Evolutionary conservation across 78 protist species (phyloP).

Genomic region (Dictyostelium intermedium): DNA sequence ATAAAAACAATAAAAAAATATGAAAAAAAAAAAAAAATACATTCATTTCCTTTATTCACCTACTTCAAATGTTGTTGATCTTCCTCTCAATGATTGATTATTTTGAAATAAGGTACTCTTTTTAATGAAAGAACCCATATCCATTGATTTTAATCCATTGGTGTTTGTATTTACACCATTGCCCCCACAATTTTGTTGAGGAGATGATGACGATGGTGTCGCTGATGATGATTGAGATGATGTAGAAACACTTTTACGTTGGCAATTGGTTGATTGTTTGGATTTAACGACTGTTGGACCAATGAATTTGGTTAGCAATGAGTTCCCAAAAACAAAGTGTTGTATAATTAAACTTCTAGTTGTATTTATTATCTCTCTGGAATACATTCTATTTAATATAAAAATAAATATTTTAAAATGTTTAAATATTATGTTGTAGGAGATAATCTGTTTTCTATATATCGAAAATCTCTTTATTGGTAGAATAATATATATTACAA

Average conservation of each 20-base stretch:
- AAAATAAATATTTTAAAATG: background rate
- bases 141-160: background rate
- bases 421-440: too few relatives aligned
- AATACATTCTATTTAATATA: slow-evolving; percentile 1
- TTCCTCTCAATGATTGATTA: slow-evolving; percentile 48
- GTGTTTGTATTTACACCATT: background rate
- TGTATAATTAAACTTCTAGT: slow-evolving; percentile 64
- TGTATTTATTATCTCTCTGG: slow-evolving; percentile 51
- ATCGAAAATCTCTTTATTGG: too few relatives aligned
- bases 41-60: background rate
- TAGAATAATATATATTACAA: too few relatives aligned
- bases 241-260: background rate
- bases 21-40: background rate
- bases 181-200: background rate
- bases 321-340: slow-evolving; percentile 50
- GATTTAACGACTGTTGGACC: background rate
- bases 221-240: background rate
- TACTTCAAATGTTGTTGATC: slow-evolving; percentile 35
- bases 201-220: background rate
- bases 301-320: background rate
- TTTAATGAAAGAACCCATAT: background rate
- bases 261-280: background rate
- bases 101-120: background rate
- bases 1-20: background rate
- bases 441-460: too few relatives aligned